Evolutionary conservation across 768 basidiomycete species (phyloP), one percentile per base, ranked within the genome.

Genomic region (Coprinellus micaceus): DNA sequence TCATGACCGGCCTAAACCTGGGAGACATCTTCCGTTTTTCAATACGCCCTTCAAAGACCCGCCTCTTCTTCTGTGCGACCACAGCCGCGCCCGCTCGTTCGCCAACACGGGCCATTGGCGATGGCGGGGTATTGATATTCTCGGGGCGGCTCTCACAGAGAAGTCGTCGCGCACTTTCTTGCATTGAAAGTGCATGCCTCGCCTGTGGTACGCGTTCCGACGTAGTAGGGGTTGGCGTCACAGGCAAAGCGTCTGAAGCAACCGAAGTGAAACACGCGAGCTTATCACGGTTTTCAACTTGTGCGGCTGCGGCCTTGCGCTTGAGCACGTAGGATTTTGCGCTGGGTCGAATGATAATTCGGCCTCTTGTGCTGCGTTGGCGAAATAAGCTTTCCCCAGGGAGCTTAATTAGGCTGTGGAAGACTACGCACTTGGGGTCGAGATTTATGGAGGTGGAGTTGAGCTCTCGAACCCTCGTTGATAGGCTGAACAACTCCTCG

Each of bases 31-130:
- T 45, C 3, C 24, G 37, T 39, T 57, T 57, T 37, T 57, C 56
- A 21, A 57, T 57, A 24, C 56, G 56, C 12, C 56, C 56, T 46
- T 57, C 56, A 39, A 57, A 24, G 13, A 56, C 22, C 40, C 40
- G 40, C 41, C 26, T 19, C 17, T 26, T 49, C 17, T 40, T 28
- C 46, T n/a, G 33, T 33, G 33, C 33, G 33, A 33, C n/a, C 29
- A 13, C 26, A 53, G 26, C 21, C 36, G 22, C n/a, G n/a, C n/a
- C n/a, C n/a, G n/a, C n/a, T n/a, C n/a, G n/a, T n/a, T n/a, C n/a
- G n/a, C n/a, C n/a, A n/a, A n/a, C n/a, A 37, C 11, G 44, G 13
- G 30, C 29, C 6, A 52, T n/a, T n/a, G n/a, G n/a, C n/a, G n/a
- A n/a, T n/a, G n/a, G n/a, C n/a, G n/a, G n/a, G n/a, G n/a, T n/a